A percentile compares a stretch with the other conserved stretches of the same genome.
These are phyloP conservation scores for Penicillium sp. DNA, from an alignment of 2,329 filamentous ascomycete genomes.

Conservation along the genomic window DNA sequence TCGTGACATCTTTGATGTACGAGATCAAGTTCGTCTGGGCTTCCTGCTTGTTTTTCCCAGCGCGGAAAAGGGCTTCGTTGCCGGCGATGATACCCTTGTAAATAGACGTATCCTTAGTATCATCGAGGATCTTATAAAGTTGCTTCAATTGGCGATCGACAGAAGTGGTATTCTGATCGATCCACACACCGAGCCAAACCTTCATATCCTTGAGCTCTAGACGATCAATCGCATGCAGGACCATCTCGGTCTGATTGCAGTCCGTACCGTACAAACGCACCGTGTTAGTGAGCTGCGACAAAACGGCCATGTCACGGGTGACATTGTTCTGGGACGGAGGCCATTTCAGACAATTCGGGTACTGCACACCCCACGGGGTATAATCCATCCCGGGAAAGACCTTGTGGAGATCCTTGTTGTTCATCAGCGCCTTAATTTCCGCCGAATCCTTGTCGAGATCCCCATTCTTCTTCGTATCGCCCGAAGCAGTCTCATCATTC, in stretches of 20 bases:
- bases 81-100: constrained; percentile 62
- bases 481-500: constrained; percentile 51
- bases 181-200: constrained; percentile 93
- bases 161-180: constrained; percentile 77
- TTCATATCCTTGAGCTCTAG: constrained; percentile 72
- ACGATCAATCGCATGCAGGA: constrained; percentile 73
- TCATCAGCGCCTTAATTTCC: constrained; percentile 77
- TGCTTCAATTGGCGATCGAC: constrained; percentile 76
- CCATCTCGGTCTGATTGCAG: constrained; percentile 96
- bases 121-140: constrained; percentile 77
- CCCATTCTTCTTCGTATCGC: constrained; percentile 61
- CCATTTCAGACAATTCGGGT: constrained; percentile 71
- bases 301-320: constrained; percentile 82
- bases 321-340: constrained; percentile 91
- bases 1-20: constrained; percentile 64
- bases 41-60: constrained; percentile 54
- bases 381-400: constrained; percentile 96
- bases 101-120: constrained; percentile 41
- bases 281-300: constrained; percentile 83
- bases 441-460: constrained; percentile 69
- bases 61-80: constrained; percentile 60
- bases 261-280: constrained; percentile 91
- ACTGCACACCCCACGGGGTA: constrained; percentile 86
- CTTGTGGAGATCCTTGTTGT: constrained; percentile 78
- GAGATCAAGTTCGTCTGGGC: constrained; percentile 59